phyloP scores from a whole-genome alignment of 108 stramenopile genomes.

The Schizochytrium sp. region DNA sequence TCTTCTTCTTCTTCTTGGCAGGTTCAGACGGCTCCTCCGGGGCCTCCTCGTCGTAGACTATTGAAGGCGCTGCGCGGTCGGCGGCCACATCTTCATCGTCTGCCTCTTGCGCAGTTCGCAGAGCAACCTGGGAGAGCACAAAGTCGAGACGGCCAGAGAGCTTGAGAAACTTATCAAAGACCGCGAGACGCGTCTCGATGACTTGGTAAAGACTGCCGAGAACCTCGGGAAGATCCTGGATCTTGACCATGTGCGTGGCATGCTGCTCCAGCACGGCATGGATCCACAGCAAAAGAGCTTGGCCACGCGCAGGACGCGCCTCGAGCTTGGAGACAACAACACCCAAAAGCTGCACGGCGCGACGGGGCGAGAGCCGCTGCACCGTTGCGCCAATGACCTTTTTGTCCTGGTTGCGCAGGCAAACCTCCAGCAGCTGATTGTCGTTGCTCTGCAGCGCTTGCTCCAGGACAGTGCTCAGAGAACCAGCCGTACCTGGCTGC shows the following conservation, averaged over 20 bases:
- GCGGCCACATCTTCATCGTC: not conserved
- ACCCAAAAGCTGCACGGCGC: not conserved
- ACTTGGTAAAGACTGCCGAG: not conserved
- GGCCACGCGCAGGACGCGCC: conserved; percentile 7
- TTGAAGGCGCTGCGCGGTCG: not conserved
- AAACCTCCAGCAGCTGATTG: not conserved
- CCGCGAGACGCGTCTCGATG: not conserved
- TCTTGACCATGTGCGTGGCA: not conserved
- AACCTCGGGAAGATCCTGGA: not conserved
- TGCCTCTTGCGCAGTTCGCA: not conserved
- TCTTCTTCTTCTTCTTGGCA: not conserved
- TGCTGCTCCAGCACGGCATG: not conserved
- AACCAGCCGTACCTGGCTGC: not conserved
- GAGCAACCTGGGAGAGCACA: not conserved
- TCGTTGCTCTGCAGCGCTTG: conserved; percentile 9
- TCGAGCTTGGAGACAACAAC: not conserved
- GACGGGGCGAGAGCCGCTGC: not conserved
- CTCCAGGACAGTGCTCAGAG: not conserved
- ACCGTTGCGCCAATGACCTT: not conserved
- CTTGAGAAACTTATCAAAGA: conserved; percentile 1
- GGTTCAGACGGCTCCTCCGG: not conserved
- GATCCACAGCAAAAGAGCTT: not conserved
- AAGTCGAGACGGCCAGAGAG: conserved; percentile 8
- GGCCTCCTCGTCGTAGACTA: conserved; percentile 4
- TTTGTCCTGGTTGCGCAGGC: not conserved